phyloP scores from a whole-genome alignment of 1,284 basidiomycete species.

The Xerocomus nothofagi region DNA sequence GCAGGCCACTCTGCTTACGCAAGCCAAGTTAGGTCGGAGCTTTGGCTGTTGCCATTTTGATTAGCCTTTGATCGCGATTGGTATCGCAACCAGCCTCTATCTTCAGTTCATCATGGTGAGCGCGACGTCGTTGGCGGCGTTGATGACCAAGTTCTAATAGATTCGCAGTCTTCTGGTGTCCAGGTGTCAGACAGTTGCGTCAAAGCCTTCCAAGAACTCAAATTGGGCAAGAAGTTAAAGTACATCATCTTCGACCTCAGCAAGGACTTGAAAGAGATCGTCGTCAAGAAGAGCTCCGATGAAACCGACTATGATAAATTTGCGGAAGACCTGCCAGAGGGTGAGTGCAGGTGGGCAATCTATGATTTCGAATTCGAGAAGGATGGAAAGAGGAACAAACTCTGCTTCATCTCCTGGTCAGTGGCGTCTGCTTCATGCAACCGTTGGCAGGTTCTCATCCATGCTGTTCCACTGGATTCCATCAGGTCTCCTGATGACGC shows the following conservation, averaged over 20 bases:
- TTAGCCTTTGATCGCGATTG: slow-evolving; percentile 32
- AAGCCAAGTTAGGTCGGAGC: slow-evolving; percentile 34
- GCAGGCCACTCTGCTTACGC: slow-evolving; percentile 17
- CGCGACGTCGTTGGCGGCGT: slow-evolving; percentile 5
- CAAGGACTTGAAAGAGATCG: slow-evolving; percentile 68
- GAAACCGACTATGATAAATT: slow-evolving; percentile 73
- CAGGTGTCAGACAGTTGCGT: slow-evolving; percentile 62
- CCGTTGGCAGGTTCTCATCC: background rate
- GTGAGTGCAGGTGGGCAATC: slow-evolving; percentile 85
- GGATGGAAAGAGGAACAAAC: slow-evolving; percentile 86
- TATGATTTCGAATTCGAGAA: slow-evolving; percentile 92
- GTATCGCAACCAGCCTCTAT: slow-evolving; percentile 22
- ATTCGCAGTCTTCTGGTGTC: slow-evolving; percentile 79
- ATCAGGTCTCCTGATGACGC: slow-evolving; percentile 86
- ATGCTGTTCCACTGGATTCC: background rate
- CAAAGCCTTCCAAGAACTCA: slow-evolving; percentile 70
- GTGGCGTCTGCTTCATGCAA: slow-evolving; percentile 26
- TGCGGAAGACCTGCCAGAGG: slow-evolving; percentile 70
- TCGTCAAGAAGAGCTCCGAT: slow-evolving; percentile 63
- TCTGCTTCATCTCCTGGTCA: slow-evolving; percentile 84
- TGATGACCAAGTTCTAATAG: background rate
- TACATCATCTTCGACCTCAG: slow-evolving; percentile 87
- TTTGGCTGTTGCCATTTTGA: slow-evolving; percentile 17
- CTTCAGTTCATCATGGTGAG: slow-evolving; percentile 28
- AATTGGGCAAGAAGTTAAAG: slow-evolving; percentile 81